Conservation (phyloP, 2,329 filamentous ascomycete genomes). For the Harringtonia lauricola region DNA sequence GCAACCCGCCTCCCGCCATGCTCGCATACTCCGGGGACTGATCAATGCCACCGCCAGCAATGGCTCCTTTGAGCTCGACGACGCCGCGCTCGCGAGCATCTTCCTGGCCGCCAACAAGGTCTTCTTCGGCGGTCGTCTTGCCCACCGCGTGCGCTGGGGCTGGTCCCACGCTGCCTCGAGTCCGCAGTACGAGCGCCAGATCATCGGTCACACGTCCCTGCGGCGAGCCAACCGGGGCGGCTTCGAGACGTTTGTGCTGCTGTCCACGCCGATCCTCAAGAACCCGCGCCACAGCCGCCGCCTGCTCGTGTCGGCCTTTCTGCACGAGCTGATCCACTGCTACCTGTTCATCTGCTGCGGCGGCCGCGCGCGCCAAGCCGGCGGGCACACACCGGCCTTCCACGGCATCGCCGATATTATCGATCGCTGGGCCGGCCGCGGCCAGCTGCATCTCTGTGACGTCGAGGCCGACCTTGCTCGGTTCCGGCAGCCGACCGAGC, state of each 20-base stretch:
- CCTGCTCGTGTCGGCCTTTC: conserved; percentile 51
- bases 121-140: conserved; percentile 47
- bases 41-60: conserved; percentile 38
- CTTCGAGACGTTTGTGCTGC: conserved; percentile 51
- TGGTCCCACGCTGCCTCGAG: conserved; percentile 42
- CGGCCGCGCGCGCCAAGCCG: conserved; percentile 40
- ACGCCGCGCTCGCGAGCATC: conserved; percentile 44
- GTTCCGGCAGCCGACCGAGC: conserved; percentile 7
- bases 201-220: conserved; percentile 53
- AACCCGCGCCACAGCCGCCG: conserved; percentile 45
- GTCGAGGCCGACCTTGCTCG: conserved; percentile 47
- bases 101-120: conserved; percentile 51
- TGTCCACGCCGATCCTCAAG: conserved; percentile 48
- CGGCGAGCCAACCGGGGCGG: conserved; percentile 35
- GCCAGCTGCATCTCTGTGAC: conserved; percentile 42
- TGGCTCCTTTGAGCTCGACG: conserved; percentile 42
- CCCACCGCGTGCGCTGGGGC: conserved; percentile 49
- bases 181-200: conserved; percentile 37
- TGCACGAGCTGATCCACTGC: conserved; percentile 58
- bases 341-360: conserved; percentile 54
- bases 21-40: conserved; percentile 45
- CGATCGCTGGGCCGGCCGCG: conserved; percentile 47
- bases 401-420: conserved; percentile 46
- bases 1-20: conserved; percentile 38
- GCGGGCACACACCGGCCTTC: conserved; percentile 52